Conservation (phyloP, 306 rosid species). For the Ormosia semicastrata region DNA sequence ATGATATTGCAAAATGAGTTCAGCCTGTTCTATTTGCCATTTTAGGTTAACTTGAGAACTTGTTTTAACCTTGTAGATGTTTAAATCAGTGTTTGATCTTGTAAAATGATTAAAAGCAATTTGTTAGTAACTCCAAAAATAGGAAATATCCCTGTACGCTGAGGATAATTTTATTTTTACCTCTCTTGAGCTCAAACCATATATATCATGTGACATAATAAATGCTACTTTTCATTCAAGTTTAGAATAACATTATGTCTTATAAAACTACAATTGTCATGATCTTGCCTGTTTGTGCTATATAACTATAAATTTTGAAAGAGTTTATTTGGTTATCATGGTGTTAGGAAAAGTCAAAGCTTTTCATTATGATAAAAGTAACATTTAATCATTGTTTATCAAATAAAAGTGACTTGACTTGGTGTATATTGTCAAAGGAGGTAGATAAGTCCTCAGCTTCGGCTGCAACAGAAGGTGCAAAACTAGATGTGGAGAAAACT, state of each 20-base stretch:
- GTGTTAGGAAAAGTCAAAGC: neutral
- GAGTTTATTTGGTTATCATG: neutral
- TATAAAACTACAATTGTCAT: neutral
- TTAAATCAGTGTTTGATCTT: neutral
- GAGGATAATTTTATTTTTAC: neutral
- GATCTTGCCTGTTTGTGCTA: conserved; percentile 10
- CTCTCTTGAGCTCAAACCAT: neutral
- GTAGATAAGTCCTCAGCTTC: conserved; percentile 31
- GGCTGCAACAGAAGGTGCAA: conserved; percentile 38
- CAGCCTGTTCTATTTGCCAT: neutral
- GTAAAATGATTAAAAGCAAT: neutral
- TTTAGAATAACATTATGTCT: neutral
- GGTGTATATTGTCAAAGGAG: conserved; percentile 42
- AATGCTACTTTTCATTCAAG: neutral
- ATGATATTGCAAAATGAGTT: neutral
- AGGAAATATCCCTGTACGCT: conserved; percentile 9
- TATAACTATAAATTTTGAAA: neutral
- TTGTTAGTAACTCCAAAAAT: neutral
- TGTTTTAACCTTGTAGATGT: neutral
- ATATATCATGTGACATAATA: neutral
- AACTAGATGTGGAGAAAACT: conserved; percentile 40
- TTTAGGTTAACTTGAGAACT: neutral
- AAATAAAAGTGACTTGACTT: conserved; percentile 31
- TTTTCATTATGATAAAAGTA: conserved; percentile 10
- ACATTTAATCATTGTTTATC: conserved; percentile 9